phyloP scores from a whole-genome alignment of 148 eudicot genomes.

The Rhododendron ferrugineum region DNA sequence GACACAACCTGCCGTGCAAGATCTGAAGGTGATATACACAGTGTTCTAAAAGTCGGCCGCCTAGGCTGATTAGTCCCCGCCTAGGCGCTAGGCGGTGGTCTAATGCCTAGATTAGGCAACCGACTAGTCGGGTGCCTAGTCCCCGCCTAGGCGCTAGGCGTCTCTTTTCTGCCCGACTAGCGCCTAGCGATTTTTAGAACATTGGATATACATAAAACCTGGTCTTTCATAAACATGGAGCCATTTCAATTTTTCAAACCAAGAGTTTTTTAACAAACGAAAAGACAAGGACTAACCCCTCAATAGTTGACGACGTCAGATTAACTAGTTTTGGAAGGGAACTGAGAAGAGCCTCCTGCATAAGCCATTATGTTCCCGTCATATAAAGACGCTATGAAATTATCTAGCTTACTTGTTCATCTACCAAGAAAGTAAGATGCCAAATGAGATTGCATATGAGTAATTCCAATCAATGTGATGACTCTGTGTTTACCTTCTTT shows the following conservation, averaged over 20 bases:
- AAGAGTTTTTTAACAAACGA: background rate
- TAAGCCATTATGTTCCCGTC: background rate
- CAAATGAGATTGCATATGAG: background rate
- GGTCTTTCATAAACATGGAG: background rate
- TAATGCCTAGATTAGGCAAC: too few species aligned
- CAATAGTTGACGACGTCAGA: constrained; percentile 52
- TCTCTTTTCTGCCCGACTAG: too few species aligned
- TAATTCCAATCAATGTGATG: background rate
- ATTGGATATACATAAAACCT: background rate
- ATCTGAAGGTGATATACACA: background rate
- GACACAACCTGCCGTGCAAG: background rate
- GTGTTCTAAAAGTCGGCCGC: too few species aligned
- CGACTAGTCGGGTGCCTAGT: too few species aligned
- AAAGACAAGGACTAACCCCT: constrained; percentile 53
- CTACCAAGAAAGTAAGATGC: background rate
- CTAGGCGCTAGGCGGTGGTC: too few species aligned
- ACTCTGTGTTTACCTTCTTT: constrained; percentile 58
- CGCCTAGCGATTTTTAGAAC: too few species aligned
- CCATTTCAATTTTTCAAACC: background rate
- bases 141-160: too few species aligned
- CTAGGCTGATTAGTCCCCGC: too few species aligned
- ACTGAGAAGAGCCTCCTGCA: constrained; percentile 85
- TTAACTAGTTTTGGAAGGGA: constrained; percentile 72
- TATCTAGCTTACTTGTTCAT: background rate
- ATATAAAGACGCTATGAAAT: background rate